Conservation (phyloP, 2,329 filamentous ascomycete species). For the Cladophialophora exuberans region DNA sequence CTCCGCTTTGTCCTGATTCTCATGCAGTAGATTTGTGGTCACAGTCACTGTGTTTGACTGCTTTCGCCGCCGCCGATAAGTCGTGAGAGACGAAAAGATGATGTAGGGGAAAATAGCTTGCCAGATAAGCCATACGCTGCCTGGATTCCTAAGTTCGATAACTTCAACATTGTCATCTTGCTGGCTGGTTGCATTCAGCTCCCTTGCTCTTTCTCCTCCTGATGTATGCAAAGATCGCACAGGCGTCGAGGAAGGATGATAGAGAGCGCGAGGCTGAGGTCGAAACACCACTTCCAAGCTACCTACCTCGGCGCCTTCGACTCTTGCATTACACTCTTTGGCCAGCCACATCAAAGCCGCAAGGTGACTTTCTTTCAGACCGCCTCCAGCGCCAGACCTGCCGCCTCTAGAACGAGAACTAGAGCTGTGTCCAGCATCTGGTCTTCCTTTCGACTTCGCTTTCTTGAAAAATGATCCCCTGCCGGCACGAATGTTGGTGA, state of each 20-base stretch:
- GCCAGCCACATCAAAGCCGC: conserved; percentile 59
- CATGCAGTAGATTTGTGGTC: too few species aligned
- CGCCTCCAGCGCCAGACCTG: conserved; percentile 45
- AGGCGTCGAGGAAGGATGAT: too few species aligned
- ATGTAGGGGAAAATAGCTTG: conserved; percentile 64
- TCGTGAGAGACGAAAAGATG: conserved; percentile 52
- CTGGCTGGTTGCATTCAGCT: neutral
- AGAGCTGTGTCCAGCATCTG: neutral
- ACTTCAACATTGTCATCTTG: conserved; percentile 28
- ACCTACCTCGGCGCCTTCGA: conserved; percentile 41
- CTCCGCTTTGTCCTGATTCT: too few species aligned
- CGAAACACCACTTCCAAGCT: conserved; percentile 41
- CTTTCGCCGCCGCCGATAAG: too few species aligned
- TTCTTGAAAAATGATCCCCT: conserved; percentile 33
- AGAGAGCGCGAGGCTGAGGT: conserved; percentile 6
- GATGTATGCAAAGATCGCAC: too few species aligned
- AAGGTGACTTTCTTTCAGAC: conserved; percentile 61
- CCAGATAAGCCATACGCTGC: conserved; percentile 59
- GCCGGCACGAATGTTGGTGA: conserved; percentile 59
- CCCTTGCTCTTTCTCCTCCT: neutral
- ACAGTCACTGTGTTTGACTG: too few species aligned
- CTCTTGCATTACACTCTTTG: conserved; percentile 50
- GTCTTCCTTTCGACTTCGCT: neutral
- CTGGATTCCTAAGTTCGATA: conserved; percentile 53
- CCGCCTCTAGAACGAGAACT: conserved; percentile 4